Conservation (phyloP, 139 green algal species). For the Chlamydomonas incerta region DNA sequence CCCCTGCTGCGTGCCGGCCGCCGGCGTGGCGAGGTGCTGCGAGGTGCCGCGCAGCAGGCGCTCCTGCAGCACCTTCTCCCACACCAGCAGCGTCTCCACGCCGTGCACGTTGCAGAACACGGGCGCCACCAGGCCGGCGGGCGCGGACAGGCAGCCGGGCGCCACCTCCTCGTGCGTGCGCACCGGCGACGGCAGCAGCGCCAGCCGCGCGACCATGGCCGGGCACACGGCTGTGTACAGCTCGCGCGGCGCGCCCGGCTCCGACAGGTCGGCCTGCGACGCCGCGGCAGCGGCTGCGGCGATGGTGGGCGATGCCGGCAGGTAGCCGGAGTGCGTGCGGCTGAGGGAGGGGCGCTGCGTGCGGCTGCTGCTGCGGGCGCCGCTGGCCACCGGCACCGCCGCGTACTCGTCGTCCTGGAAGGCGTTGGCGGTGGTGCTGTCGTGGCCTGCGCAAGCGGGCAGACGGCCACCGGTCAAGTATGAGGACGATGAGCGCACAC, state of each 20-base stretch:
- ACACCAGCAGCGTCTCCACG: conserved; percentile 32
- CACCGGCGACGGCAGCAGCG: background rate
- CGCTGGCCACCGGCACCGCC: too few relatives aligned
- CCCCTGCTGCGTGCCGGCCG: too few relatives aligned
- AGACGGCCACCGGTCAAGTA: too few relatives aligned
- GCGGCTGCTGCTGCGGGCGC: too few relatives aligned
- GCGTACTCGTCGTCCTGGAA: too few relatives aligned
- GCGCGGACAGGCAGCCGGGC: conserved; percentile 34
- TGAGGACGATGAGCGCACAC: too few relatives aligned
- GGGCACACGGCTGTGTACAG: conserved; percentile 12
- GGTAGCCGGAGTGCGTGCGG: too few relatives aligned
- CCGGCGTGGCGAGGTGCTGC: background rate
- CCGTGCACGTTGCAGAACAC: conserved; percentile 39
- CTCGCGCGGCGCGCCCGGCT: too few relatives aligned
- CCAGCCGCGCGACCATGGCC: background rate
- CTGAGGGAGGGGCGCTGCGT: too few relatives aligned
- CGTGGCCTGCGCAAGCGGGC: too few relatives aligned
- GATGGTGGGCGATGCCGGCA: background rate
- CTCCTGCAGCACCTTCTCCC: conserved; percentile 17
- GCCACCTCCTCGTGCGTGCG: conserved; percentile 21
- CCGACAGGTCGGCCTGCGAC: too few relatives aligned
- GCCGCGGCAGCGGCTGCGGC: background rate
- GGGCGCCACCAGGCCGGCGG: conserved; percentile 30
- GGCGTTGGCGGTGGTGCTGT: too few relatives aligned
- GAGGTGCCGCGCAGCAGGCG: background rate